phyloP scores from a whole-genome alignment of 2,329 filamentous ascomycete genomes.

The Boeremia lycopersici region DNA sequence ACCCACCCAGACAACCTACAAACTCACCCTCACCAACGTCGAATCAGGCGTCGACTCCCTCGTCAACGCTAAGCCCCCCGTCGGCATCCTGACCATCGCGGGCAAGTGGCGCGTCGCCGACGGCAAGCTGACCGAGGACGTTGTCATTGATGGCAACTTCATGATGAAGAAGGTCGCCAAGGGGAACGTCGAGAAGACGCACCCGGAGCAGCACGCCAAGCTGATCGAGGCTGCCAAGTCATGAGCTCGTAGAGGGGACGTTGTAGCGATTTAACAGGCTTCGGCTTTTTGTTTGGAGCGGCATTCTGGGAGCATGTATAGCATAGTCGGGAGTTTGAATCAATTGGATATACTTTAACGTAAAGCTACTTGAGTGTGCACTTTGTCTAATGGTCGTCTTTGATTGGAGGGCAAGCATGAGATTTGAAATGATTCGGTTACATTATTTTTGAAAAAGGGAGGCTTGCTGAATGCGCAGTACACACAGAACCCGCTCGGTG shows the following conservation, averaged over 20 bases:
- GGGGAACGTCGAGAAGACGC: conserved; percentile 49
- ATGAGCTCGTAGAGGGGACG: not conserved
- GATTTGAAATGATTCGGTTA: too few relatives aligned
- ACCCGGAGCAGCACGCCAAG: conserved; percentile 46
- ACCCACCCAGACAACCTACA: conserved; percentile 45
- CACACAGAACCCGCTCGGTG: too few relatives aligned
- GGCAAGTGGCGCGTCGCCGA: conserved; percentile 47
- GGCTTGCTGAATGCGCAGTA: too few relatives aligned
- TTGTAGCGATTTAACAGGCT: too few relatives aligned
- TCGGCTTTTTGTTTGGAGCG: too few relatives aligned
- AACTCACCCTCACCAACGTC: conserved; percentile 48
- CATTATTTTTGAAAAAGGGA: too few relatives aligned
- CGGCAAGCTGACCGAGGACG: conserved; percentile 44
- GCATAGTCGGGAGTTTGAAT: too few relatives aligned
- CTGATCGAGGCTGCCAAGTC: conserved; percentile 38
- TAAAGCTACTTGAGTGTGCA: too few relatives aligned
- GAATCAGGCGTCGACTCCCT: conserved; percentile 44
- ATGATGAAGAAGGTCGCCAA: conserved; percentile 52
- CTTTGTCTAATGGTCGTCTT: too few relatives aligned
- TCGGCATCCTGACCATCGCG: conserved; percentile 47
- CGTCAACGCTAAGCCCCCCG: conserved; percentile 48
- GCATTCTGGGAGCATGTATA: too few relatives aligned
- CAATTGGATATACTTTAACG: too few relatives aligned
- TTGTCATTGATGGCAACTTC: conserved; percentile 51
- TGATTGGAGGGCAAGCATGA: too few relatives aligned